Percentiles rank a stretch among this genome's conserved stretches.
Evolutionary conservation across 2,329 filamentous ascomycete species (phyloP).

Genomic region (Leptodontidium sp.): DNA sequence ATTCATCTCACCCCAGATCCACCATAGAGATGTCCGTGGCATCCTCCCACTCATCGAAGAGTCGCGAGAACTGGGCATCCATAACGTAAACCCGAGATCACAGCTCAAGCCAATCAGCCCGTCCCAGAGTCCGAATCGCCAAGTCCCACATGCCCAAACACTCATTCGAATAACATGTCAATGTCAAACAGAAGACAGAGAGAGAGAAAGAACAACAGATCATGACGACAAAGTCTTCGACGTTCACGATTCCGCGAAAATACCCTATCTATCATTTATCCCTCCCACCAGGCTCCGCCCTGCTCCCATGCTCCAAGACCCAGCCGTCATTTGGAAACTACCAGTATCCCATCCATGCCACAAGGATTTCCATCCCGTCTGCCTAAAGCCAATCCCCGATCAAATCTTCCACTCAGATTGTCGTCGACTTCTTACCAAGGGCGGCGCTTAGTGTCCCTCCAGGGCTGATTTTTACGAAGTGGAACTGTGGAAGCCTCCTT

Average conservation of each 20-base stretch:
- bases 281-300: neutral
- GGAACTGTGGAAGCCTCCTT: too few species aligned
- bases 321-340: neutral
- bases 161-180: neutral
- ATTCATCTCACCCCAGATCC: conserved; percentile 23
- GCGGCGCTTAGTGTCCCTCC: neutral
- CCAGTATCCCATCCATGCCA: neutral
- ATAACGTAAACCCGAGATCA: conserved; percentile 11
- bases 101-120: neutral
- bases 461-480: neutral
- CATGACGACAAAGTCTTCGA: neutral
- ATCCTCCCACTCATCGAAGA: conserved; percentile 32
- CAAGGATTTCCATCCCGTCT: neutral
- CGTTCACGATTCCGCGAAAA: neutral
- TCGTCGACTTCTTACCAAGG: neutral
- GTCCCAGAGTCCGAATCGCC: neutral
- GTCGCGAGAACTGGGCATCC: conserved; percentile 20
- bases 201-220: too few species aligned
- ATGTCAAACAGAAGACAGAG: neutral
- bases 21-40: conserved; percentile 29
- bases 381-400: neutral
- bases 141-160: neutral
- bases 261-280: neutral
- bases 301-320: neutral
- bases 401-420: neutral